These are phyloP conservation scores for Macrolepiota fuliginosa DNA, from an alignment of 768 basidiomycete species.

Conservation along the genomic window DNA sequence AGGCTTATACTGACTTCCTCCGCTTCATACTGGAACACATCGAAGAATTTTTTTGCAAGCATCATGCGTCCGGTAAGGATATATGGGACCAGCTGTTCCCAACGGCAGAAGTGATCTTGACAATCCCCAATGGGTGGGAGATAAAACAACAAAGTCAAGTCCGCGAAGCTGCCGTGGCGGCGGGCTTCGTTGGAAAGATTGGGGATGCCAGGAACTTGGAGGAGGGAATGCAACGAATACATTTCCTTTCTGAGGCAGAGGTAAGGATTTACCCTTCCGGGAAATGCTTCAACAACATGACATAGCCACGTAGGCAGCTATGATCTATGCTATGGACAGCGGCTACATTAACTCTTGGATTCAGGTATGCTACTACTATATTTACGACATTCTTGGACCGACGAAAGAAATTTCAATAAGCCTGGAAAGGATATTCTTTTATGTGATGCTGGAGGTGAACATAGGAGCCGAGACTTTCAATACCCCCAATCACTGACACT, in stretches of 20 bases:
- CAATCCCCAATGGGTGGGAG: conserved; percentile 25
- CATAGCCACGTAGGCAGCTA: neutral
- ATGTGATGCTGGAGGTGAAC: neutral
- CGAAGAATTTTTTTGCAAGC: conserved; percentile 16
- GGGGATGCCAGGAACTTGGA: neutral
- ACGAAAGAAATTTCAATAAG: neutral
- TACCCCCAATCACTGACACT: too few relatives aligned
- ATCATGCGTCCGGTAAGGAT: conserved; percentile 1
- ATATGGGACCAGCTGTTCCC: conserved; percentile 15
- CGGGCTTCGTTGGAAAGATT: conserved; percentile 4
- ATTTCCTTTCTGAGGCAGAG: neutral
- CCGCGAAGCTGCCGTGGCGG: conserved; percentile 21
- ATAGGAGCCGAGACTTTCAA: neutral
- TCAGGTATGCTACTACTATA: neutral
- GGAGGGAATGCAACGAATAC: neutral
- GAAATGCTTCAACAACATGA: neutral
- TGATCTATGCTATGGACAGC: neutral
- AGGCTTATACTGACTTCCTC: conserved; percentile 24
- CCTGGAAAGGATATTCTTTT: neutral
- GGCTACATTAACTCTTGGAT: neutral
- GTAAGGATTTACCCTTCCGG: neutral
- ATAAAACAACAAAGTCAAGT: conserved; percentile 11
- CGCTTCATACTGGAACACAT: conserved; percentile 21
- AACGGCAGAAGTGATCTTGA: conserved; percentile 21
- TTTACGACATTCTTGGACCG: neutral